Conservation (phyloP, 257 asterid genomes). For the Euphrasia confusa region DNA sequence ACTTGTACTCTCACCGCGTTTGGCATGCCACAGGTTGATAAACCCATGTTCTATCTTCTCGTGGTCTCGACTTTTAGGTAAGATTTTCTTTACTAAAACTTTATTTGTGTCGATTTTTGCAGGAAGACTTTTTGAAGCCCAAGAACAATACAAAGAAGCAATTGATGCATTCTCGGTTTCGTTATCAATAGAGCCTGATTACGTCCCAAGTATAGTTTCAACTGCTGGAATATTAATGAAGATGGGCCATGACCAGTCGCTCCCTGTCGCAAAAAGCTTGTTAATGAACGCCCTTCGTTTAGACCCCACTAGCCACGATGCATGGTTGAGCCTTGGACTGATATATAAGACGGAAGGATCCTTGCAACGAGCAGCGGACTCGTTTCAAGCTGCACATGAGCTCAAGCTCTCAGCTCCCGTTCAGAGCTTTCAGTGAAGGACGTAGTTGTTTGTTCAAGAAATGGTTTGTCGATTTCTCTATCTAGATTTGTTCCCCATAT, state of each 20-base stretch:
- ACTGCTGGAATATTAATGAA: constrained; percentile 60
- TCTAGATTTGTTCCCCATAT: background rate
- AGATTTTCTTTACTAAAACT: background rate
- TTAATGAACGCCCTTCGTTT: constrained; percentile 75
- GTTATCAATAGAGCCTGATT: constrained; percentile 68
- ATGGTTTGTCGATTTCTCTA: constrained; percentile 3
- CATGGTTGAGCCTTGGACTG: constrained; percentile 69
- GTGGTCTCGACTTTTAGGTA: too few relatives aligned
- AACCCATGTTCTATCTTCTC: constrained; percentile 4
- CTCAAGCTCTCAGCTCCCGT: constrained; percentile 77
- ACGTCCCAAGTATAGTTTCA: constrained; percentile 71
- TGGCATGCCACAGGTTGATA: constrained; percentile 75
- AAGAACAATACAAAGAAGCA: constrained; percentile 53
- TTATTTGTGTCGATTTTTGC: constrained; percentile 21
- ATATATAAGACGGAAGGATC: constrained; percentile 49
- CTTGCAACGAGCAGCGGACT: constrained; percentile 67
- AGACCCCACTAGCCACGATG: constrained; percentile 72
- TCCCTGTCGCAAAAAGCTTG: constrained; percentile 66
- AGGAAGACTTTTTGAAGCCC: constrained; percentile 56
- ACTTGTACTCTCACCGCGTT: constrained; percentile 45
- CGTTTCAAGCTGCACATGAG: constrained; percentile 90
- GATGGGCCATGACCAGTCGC: constrained; percentile 33
- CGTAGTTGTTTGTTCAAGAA: background rate
- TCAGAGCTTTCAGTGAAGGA: constrained; percentile 36
- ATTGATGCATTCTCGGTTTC: constrained; percentile 56